Conservation (phyloP, 805 yeast genomes). For the Ascoidea asiatica region DNA sequence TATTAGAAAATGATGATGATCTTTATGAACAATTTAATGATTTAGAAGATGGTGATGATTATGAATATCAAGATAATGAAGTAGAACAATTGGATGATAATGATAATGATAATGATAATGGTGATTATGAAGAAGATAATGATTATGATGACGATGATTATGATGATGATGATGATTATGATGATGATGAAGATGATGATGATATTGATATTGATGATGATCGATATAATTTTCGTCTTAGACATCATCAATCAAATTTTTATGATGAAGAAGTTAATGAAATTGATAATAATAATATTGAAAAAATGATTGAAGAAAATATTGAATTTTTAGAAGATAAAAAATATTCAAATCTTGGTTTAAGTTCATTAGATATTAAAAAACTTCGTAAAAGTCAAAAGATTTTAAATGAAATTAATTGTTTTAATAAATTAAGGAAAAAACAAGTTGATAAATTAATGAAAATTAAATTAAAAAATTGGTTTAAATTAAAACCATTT, state of each 20-base stretch:
- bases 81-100: not conserved
- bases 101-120: not conserved
- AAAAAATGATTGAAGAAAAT: conserved; percentile 1
- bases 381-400: not conserved
- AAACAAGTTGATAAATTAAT: not conserved
- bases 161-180: conserved; percentile 1
- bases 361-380: too few relatives aligned
- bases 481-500: not conserved
- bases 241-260: too few relatives aligned
- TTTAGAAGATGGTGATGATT: not conserved
- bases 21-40: not conserved
- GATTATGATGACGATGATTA: too few relatives aligned
- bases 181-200: not conserved
- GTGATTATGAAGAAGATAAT: not conserved
- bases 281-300: not conserved
- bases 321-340: conserved; percentile 1
- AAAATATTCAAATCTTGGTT: too few relatives aligned
- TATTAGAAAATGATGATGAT: not conserved
- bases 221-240: not conserved
- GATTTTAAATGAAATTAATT: not conserved
- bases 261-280: conserved; percentile 1
- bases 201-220: too few relatives aligned
- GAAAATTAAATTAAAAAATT: not conserved
- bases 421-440: not conserved
- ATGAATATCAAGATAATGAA: not conserved